Evolutionary conservation across 2,329 filamentous ascomycete genomes (phyloP).

Genomic region (Cladosporium colombiae): DNA sequence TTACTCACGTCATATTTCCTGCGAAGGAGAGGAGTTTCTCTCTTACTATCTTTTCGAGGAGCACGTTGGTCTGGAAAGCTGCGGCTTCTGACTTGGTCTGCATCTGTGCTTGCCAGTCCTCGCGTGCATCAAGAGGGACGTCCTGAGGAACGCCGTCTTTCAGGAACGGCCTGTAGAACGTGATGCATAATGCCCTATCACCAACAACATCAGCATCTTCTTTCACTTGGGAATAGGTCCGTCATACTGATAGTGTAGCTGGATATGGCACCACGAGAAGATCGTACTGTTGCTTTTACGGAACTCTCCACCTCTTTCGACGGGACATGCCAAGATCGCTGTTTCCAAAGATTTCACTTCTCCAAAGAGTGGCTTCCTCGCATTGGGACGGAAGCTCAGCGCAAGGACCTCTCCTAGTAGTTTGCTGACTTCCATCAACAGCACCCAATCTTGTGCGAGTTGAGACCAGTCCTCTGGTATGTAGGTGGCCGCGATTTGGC

Average conservation of each 20-base stretch:
- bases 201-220: not conserved
- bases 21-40: slow-evolving; percentile 15
- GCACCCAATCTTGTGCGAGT: slow-evolving; percentile 20
- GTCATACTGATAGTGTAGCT: slow-evolving; percentile 10
- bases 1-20: slow-evolving; percentile 8
- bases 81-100: slow-evolving; percentile 17
- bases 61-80: slow-evolving; percentile 21
- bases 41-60: slow-evolving; percentile 16
- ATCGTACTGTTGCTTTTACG: slow-evolving; percentile 6
- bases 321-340: slow-evolving; percentile 8
- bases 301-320: not conserved
- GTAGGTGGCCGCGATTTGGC: slow-evolving; percentile 15
- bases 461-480: slow-evolving; percentile 19
- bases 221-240: not conserved
- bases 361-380: slow-evolving; percentile 9
- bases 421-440: slow-evolving; percentile 21
- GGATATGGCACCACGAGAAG: slow-evolving; percentile 8
- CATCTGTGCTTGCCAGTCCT: slow-evolving; percentile 1
- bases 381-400: slow-evolving; percentile 14
- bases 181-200: slow-evolving; percentile 10
- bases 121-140: not conserved
- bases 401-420: slow-evolving; percentile 19
- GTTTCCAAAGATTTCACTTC: slow-evolving; percentile 3
- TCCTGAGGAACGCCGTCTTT: not conserved
- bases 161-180: slow-evolving; percentile 12